phyloP scores from a whole-genome alignment of 352 stramenopile species.

The Phytophthora cryptogea region DNA sequence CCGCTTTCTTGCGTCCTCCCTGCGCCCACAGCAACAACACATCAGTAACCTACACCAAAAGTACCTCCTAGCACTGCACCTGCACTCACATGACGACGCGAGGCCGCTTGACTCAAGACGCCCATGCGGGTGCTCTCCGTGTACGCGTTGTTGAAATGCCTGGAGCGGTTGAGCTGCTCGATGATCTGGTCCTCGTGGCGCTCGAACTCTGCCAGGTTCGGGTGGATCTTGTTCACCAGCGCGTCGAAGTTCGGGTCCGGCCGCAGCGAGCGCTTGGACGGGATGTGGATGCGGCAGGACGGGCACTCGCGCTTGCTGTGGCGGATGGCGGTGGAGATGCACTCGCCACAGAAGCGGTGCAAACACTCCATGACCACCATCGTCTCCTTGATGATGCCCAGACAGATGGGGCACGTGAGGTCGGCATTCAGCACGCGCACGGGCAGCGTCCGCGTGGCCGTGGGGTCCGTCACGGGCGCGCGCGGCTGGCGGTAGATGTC shows the following conservation, averaged over 20 bases:
- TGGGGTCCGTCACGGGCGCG: slow-evolving; percentile 56
- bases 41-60: slow-evolving; percentile 1
- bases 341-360: slow-evolving; percentile 91
- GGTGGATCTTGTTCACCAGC: slow-evolving; percentile 87
- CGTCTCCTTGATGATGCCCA: slow-evolving; percentile 86
- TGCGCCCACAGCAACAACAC: slow-evolving; percentile 1
- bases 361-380: slow-evolving; percentile 92
- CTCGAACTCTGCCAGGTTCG: slow-evolving; percentile 81
- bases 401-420: slow-evolving; percentile 88
- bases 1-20: slow-evolving; percentile 30
- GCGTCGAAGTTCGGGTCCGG: slow-evolving; percentile 86
- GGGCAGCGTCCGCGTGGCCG: slow-evolving; percentile 61
- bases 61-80: neutral
- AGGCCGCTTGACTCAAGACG: slow-evolving; percentile 65
- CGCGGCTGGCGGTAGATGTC: slow-evolving; percentile 89
- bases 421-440: slow-evolving; percentile 79
- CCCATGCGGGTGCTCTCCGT: slow-evolving; percentile 77
- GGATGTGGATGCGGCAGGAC: slow-evolving; percentile 90
- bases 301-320: slow-evolving; percentile 89
- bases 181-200: slow-evolving; percentile 83
- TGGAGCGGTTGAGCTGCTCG: slow-evolving; percentile 71
- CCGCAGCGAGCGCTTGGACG: slow-evolving; percentile 82
- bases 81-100: slow-evolving; percentile 47
- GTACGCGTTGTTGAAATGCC: slow-evolving; percentile 85
- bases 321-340: slow-evolving; percentile 88